Evolutionary conservation across 2,329 filamentous ascomycete genomes (phyloP), one percentile per base, ranked within the genome.

Genomic region (Aspergillus costaricaensis): DNA sequence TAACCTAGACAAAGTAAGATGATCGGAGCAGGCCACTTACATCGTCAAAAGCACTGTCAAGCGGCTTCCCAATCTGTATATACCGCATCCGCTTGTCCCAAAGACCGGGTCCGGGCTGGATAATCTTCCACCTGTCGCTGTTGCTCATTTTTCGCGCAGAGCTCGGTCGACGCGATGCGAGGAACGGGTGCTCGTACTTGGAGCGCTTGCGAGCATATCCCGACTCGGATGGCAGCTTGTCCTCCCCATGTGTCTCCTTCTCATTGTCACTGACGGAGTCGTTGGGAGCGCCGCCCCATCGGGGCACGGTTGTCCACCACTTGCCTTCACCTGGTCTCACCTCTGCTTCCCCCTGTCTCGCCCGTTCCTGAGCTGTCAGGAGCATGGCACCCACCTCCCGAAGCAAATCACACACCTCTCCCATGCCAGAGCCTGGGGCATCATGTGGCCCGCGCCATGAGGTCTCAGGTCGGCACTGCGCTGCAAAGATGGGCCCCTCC

Each of bases 61-160:
- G 70, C 14, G 80, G 76, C 71, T 82, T 86, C 15, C 85, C 85
- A 65, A 87, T 83, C 27, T 82, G 82, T 68, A 81, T 77, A 68
- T 87, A 87, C 49, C 75, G 77, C 62, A 84, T 80, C 62, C 81
- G 82, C 32, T 79, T 80, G 70, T 88, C 85, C 85, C 85, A 88
- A 12, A 81, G 68, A 57, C 79, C 79, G 17, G 77, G 77, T 0
- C 81, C 80, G 12, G 81, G 80, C 66, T 79, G 80, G 21, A 86
- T 65, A 10, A 79, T 73, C 65, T 82, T 82, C 84, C 84, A 87
- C 15, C 80, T 76, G 63, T 85, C 81, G 12, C 74, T 75, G 27
- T 80, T 79, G 3, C 78, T 78, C 59, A 81, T 72, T 65, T 76
- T 79, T 44, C 77, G 78, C 62, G 75, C 75, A 10, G 73, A 71